Base-by-base conservation (phyloP, 164 flowering plant genomes). In the Vitis amurensis region DNA sequence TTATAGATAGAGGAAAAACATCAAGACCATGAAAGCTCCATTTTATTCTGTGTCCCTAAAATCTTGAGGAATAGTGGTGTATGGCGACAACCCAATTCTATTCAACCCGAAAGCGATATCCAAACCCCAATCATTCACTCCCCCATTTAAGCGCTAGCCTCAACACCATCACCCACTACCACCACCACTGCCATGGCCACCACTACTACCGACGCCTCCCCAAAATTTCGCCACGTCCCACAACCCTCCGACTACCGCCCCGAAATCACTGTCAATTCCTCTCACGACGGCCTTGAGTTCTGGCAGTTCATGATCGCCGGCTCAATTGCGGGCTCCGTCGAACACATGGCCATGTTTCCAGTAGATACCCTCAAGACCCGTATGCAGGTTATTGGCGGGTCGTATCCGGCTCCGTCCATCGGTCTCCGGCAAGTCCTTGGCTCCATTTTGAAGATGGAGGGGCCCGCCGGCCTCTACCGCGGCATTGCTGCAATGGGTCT, bases 401-500 rank as follows among this genome's bases (percentile, higher is more conserved):
- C 77, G 3, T 17, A 71, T 17, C 74, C 78, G 49, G 29, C 75
- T 13, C 71, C 49, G 6, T 51, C 75, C 2, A 52, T 71, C 50
- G 75, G 73, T 4, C 73, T 84, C 69, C 66, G 84, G 3, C 83
- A 82, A 19, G 71, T 83, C 52, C 69, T 87, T 30, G 48, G 73
- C 64, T 83, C 89, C 0, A 67, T 87, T 15, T 48, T 87, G 52
- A 76, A 77, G 62, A 23, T 70, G 8, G 90, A 87, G 55, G 93
- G 91, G 4, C 77, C 79, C 0, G 47, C 65, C 0, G 91, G 85
- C 0, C 77, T 87, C 50, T 89, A 86, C 76, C 85, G 93, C 0
- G 93, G 93, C 5, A 81, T 89, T 14, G 87, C 76, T 9, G 91
- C 93, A 49, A 87, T 89, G 90, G 86, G 83, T 13, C 85, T 89